Conservation (phyloP, 371 early-diverging fungal species). For the Dinochytrium kinnereticum region DNA sequence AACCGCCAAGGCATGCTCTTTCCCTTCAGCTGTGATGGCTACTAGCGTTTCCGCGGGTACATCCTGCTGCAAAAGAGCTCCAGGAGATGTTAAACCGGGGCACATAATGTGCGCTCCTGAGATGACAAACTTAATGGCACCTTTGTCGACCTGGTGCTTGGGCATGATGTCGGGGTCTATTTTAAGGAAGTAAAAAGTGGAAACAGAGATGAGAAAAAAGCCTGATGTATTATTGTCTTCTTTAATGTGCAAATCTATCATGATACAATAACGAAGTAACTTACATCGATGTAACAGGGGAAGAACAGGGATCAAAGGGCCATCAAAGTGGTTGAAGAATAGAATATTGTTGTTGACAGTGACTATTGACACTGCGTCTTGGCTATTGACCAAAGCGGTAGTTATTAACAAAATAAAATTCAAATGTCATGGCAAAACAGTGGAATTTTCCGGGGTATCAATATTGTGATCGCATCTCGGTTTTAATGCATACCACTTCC, state of each 20-base stretch:
- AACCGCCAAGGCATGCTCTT: constrained; percentile 91
- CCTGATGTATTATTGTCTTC: background rate
- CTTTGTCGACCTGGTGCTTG: constrained; percentile 88
- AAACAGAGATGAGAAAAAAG: background rate
- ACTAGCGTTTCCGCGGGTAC: constrained; percentile 78
- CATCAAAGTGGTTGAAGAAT: constrained; percentile 95
- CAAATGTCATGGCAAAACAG: too few species aligned
- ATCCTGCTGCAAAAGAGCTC: constrained; percentile 75
- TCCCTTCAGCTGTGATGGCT: constrained; percentile 95
- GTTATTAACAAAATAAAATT: too few species aligned
- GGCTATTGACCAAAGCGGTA: constrained; percentile 59
- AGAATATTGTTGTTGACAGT: constrained; percentile 81
- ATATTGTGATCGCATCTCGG: background rate
- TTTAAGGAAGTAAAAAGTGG: background rate
- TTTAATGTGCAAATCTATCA: too few species aligned
- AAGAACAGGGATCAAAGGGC: constrained; percentile 87
- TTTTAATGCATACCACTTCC: constrained; percentile 74
- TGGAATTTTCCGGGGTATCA: background rate
- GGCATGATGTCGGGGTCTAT: constrained; percentile 92
- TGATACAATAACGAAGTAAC: background rate
- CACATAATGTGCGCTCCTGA: constrained; percentile 98
- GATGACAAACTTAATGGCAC: constrained; percentile 97
- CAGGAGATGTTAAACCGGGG: constrained; percentile 94
- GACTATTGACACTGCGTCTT: constrained; percentile 84
- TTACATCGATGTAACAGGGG: constrained; percentile 90